phyloP scores from a whole-genome alignment of 129 eudicot species.

The Centella asiatica region DNA sequence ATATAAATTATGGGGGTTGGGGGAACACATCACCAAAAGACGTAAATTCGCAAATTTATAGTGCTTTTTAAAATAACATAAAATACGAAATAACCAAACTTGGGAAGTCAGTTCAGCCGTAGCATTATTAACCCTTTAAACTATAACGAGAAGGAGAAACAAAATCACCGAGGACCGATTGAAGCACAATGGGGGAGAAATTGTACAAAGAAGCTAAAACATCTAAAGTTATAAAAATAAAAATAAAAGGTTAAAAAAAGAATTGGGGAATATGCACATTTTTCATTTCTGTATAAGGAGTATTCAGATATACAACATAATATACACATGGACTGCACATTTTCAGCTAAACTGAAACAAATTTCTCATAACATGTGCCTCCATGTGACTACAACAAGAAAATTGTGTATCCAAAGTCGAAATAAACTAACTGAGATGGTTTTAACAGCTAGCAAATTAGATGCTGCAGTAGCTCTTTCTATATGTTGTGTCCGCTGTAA shows the following conservation, averaged over 20 bases:
- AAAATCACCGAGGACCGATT: no score
- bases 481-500: constrained; percentile 5
- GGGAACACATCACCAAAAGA: no score
- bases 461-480: constrained; percentile 1
- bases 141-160: no score
- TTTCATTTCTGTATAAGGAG: constrained; percentile 10
- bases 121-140: no score
- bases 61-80: no score
- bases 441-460: neutral
- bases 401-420: neutral
- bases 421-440: neutral
- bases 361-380: neutral
- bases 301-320: neutral
- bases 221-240: neutral
- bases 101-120: no score
- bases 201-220: neutral
- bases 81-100: no score
- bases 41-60: no score
- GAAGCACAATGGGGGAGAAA: neutral
- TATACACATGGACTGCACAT: constrained; percentile 7
- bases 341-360: constrained; percentile 8
- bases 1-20: no score
- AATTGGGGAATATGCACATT: constrained; percentile 20
- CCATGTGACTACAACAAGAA: constrained; percentile 7
- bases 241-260: no score